These are phyloP conservation scores for Clohesyomyces aquaticus DNA, from an alignment of 495 filamentous ascomycete species.

Conservation along the genomic window DNA sequence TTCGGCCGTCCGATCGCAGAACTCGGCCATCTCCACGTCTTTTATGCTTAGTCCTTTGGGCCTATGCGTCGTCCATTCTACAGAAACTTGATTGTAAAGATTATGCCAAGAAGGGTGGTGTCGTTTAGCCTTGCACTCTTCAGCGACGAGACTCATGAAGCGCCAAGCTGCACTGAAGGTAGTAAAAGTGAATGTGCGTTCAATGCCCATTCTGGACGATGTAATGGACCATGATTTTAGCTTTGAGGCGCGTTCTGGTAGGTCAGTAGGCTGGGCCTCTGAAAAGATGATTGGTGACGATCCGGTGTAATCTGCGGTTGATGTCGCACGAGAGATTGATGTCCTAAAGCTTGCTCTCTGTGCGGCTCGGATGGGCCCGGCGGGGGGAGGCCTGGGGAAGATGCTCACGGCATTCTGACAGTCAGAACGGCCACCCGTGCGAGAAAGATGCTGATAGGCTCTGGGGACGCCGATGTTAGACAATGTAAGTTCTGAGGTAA, in stretches of 20 bases:
- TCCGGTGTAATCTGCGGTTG: conserved; percentile 1
- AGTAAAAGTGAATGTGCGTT: conserved; percentile 31
- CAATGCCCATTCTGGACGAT: conserved; percentile 21
- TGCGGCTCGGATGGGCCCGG: conserved; percentile 1
- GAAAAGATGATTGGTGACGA: conserved; percentile 23
- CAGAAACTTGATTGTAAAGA: conserved; percentile 35
- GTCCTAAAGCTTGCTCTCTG: background rate
- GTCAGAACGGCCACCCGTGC: background rate
- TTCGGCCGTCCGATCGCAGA: conserved; percentile 31
- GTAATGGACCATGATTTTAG: conserved; percentile 28
- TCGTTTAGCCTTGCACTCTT: conserved; percentile 29
- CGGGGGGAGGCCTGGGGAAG: conserved; percentile 14
- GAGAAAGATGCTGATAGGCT: background rate
- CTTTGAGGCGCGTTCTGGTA: conserved; percentile 17
- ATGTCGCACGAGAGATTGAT: conserved; percentile 8
- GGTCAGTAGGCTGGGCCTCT: conserved; percentile 19
- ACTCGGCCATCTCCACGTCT: conserved; percentile 39
- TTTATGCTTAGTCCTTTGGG: conserved; percentile 34
- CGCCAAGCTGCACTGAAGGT: conserved; percentile 34
- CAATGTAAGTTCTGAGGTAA: conserved; percentile 25
- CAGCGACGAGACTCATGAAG: conserved; percentile 35
- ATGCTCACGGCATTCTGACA: background rate
- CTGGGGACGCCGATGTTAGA: conserved; percentile 30
- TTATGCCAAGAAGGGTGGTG: conserved; percentile 39
- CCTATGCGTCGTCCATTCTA: conserved; percentile 38